A percentile compares a stretch with the other conserved stretches of the same genome.
phyloP scores from a whole-genome alignment of 441 rosid genomes.

The Jatropha multifida region DNA sequence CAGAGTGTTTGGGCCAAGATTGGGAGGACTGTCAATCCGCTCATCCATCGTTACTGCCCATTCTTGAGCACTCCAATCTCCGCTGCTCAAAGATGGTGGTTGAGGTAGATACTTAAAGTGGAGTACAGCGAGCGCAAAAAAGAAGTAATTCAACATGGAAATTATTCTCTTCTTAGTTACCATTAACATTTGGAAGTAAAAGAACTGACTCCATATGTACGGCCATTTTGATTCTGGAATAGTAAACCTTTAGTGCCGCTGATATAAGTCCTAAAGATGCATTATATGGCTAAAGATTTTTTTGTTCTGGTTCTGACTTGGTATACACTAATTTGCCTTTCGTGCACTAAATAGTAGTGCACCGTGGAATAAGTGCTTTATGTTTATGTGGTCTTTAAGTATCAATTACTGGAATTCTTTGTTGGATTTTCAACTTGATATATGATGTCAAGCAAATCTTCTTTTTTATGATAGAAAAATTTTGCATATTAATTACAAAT shows the following conservation, averaged over 20 bases:
- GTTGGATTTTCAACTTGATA: no score
- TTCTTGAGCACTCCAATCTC: slow-evolving; percentile 68
- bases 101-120: slow-evolving; percentile 47
- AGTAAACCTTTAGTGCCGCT: not conserved
- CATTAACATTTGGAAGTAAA: slow-evolving; percentile 6
- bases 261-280: not conserved
- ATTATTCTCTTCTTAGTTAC: not conserved
- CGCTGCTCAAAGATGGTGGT: slow-evolving; percentile 89
- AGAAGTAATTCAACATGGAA: slow-evolving; percentile 2
- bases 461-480: no score
- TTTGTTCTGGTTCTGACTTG: not conserved
- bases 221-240: not conserved
- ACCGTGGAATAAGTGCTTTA: no score
- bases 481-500: no score
- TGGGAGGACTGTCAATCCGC: slow-evolving; percentile 64
- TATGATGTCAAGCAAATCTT: no score
- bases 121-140: not conserved
- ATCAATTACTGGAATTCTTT: no score
- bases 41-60: slow-evolving; percentile 65
- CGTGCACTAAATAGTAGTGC: not conserved
- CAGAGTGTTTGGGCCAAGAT: slow-evolving; percentile 85
- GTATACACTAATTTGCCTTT: not conserved
- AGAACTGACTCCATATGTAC: slow-evolving; percentile 6
- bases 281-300: not conserved
- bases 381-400: no score